These are phyloP conservation scores for Cryptococcus sp. DNA, from an alignment of 1,284 basidiomycete genomes.

Conservation along the genomic window DNA sequence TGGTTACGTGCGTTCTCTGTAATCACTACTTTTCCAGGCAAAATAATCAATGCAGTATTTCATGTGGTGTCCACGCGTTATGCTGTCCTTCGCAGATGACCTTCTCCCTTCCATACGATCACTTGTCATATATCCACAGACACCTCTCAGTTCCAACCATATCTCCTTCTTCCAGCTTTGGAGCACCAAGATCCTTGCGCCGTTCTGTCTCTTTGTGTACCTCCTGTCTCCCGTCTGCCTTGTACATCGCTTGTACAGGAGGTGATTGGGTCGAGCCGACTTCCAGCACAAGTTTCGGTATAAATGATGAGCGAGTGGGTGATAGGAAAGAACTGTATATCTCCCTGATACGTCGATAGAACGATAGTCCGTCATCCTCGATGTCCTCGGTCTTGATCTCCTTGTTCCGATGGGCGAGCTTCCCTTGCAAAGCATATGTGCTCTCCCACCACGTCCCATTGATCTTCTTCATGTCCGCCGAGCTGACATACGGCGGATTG, in stretches of 20 bases:
- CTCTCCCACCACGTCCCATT: constrained; percentile 19
- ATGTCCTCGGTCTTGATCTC: background rate
- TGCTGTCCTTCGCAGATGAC: no score
- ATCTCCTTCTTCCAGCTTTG: constrained; percentile 18
- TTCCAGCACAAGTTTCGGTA: constrained; percentile 14
- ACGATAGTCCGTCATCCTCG: constrained; percentile 14
- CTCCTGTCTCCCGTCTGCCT: background rate
- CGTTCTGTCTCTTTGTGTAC: constrained; percentile 12
- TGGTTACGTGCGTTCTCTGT: no score
- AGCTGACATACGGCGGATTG: constrained; percentile 24
- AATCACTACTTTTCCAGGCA: no score
- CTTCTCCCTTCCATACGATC: no score
- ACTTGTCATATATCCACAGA: constrained; percentile 16
- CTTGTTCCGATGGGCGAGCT: constrained; percentile 7
- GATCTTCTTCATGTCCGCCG: constrained; percentile 20
- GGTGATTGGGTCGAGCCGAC: constrained; percentile 13
- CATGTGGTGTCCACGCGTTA: no score
- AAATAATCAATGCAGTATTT: no score
- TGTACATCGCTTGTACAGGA: constrained; percentile 10
- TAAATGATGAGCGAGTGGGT: background rate
- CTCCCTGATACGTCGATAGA: constrained; percentile 17
- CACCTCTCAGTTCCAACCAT: constrained; percentile 23
- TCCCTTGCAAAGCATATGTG: constrained; percentile 23
- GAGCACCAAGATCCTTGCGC: constrained; percentile 15
- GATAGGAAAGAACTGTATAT: constrained; percentile 17